phyloP scores from a whole-genome alignment of 352 stramenopile species.

The Globisporangium cylindrosporum region DNA sequence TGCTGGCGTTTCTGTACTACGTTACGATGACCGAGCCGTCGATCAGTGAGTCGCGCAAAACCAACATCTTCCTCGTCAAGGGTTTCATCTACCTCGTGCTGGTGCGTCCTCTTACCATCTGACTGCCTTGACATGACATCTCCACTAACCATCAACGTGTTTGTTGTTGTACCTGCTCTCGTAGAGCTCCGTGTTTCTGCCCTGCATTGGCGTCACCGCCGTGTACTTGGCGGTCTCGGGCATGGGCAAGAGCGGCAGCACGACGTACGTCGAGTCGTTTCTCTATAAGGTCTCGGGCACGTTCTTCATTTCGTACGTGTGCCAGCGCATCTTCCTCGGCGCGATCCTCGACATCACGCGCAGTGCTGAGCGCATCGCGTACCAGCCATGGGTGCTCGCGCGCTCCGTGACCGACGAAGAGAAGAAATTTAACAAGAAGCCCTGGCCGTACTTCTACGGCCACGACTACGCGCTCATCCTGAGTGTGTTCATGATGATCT shows the following conservation, averaged over 20 bases:
- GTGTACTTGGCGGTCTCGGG: slow-evolving; percentile 70
- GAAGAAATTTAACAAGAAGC: slow-evolving; percentile 38
- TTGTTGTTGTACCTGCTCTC: not conserved
- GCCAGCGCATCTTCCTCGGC: slow-evolving; percentile 71
- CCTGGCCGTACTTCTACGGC: slow-evolving; percentile 64
- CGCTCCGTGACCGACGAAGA: slow-evolving; percentile 64
- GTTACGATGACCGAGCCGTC: slow-evolving; percentile 65
- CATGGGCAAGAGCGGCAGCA: slow-evolving; percentile 42
- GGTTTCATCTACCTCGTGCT: slow-evolving; percentile 77
- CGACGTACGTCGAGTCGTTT: slow-evolving; percentile 76
- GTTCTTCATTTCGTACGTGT: slow-evolving; percentile 88
- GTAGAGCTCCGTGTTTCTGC: slow-evolving; percentile 76
- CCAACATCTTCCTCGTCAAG: slow-evolving; percentile 68
- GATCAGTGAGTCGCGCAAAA: slow-evolving; percentile 62
- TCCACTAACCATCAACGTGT: not conserved
- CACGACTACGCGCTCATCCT: slow-evolving; percentile 82
- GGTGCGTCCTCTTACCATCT: slow-evolving; percentile 27
- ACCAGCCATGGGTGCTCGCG: slow-evolving; percentile 65
- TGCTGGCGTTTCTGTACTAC: slow-evolving; percentile 69
- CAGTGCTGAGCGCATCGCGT: slow-evolving; percentile 54
- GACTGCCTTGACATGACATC: not conserved
- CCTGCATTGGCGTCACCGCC: slow-evolving; percentile 73
- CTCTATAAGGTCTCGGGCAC: slow-evolving; percentile 83
- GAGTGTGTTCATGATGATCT: slow-evolving; percentile 70
- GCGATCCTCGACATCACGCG: slow-evolving; percentile 73